Base-by-base conservation (phyloP, 306 rosid genomes). In the Casuarina glauca region DNA sequence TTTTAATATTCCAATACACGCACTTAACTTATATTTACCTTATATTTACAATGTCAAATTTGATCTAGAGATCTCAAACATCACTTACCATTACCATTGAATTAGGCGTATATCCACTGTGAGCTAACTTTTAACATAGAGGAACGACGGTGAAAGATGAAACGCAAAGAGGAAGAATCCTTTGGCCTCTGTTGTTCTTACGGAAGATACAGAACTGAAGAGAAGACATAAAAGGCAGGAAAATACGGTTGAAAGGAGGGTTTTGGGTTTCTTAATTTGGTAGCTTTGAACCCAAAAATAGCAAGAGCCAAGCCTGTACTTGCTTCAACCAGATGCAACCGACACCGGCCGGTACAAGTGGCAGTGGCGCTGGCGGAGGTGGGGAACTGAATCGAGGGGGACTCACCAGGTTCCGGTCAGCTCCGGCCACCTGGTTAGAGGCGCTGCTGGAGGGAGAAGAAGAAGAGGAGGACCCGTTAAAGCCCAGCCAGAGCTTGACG, bases 341-440 rank as follows among this genome's bases (percentile, higher is more conserved):
- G 32, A 72, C 86, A 43, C 39, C 86, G 55, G 81, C 82, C 50
- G 82, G 78, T 63, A 67, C 74, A 77, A 57, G 85, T 44, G 66
- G 80, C 67, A 70, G 87, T 6, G 69, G 78, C 19, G 69, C 79
- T 12, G 82, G 78, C 19, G 69, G 81, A 8, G 82, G 81, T 1
- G 73, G 75, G 17, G 82, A 70, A 20, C 50, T 69, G 69, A 76
- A 79, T 64, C 76, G 80, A 3, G 78, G 79, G 1, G 87, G 85
- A 36, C 88, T 93, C 39, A 49, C 87, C 46, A 91, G 96, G 69
- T 89, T 87, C 84, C 89, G 81, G 36, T 93, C 98, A 44, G 88
- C 96, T 54, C 96, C 98, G 52, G 93, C 94, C n/a, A 70, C 84
- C 46, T 91, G 97, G 98, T 78, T 93, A 74, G 98, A 93, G 71